These are phyloP conservation scores for Lentinula sp. DNA, from an alignment of 768 basidiomycete genomes.

Conservation along the genomic window DNA sequence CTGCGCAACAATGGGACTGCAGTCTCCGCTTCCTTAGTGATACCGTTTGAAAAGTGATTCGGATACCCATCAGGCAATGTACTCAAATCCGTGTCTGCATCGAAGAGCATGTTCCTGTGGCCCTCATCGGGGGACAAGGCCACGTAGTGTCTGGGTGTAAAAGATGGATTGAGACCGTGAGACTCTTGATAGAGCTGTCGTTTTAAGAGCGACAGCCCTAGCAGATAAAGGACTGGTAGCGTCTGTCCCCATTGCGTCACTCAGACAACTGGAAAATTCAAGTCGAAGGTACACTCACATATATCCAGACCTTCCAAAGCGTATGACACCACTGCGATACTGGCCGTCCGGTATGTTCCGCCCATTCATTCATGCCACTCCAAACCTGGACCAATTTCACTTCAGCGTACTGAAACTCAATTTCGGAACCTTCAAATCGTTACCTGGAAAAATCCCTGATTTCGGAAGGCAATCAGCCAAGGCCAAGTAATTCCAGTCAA, in stretches of 20 bases:
- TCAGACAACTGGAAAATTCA: neutral
- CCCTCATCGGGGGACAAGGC: constrained; percentile 4
- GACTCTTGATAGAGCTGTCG: constrained; percentile 8
- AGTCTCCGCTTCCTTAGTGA: neutral
- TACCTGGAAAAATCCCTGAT: constrained; percentile 43
- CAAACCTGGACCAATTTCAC: constrained; percentile 22
- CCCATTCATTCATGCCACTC: constrained; percentile 42
- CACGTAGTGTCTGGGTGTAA: neutral
- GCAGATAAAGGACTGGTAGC: neutral
- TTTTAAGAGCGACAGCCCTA: constrained; percentile 2
- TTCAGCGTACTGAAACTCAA: neutral
- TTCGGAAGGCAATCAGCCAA: neutral
- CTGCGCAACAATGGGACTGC: neutral
- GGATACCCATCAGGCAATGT: neutral
- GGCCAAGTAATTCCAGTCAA: neutral
- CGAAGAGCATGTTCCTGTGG: neutral
- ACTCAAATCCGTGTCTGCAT: neutral
- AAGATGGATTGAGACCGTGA: neutral
- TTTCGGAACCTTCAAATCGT: constrained; percentile 11
- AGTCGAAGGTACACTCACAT: constrained; percentile 26
- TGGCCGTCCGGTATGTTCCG: constrained; percentile 25
- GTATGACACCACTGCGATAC: constrained; percentile 31
- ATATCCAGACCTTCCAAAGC: constrained; percentile 40
- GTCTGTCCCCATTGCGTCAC: neutral
- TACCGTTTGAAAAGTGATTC: neutral